phyloP scores from a whole-genome alignment of 108 stramenopile species.

The Nitzschia sp. region DNA sequence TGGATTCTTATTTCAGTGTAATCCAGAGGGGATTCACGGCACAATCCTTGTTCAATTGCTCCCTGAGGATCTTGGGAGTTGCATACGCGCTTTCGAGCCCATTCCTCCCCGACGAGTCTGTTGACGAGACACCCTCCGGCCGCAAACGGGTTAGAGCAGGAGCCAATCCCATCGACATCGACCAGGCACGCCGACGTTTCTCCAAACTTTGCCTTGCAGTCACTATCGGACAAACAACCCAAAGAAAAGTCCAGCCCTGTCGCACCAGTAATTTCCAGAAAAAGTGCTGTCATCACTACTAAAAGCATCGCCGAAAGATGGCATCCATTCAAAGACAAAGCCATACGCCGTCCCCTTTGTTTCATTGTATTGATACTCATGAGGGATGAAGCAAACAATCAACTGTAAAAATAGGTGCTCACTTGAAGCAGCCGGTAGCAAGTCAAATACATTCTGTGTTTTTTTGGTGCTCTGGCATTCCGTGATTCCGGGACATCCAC shows the following conservation, averaged over 20 bases:
- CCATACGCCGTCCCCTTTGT: too few relatives aligned
- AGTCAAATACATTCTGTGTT: too few relatives aligned
- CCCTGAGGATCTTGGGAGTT: slow-evolving; percentile 25
- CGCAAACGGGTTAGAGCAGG: slow-evolving; percentile 1
- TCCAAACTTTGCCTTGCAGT: neutral
- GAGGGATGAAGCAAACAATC: too few relatives aligned
- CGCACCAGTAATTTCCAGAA: too few relatives aligned
- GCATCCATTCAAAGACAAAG: too few relatives aligned
- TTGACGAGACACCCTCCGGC: neutral
- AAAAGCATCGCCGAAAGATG: too few relatives aligned
- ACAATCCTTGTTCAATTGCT: slow-evolving; percentile 7
- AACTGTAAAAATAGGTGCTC: too few relatives aligned
- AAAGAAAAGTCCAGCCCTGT: neutral
- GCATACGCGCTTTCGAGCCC: slow-evolving; percentile 14
- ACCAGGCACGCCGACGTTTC: neutral
- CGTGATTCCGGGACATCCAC: too few relatives aligned
- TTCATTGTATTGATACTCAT: too few relatives aligned
- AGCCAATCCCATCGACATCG: neutral
- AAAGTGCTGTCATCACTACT: too few relatives aligned
- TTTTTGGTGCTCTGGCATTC: too few relatives aligned
- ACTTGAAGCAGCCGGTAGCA: too few relatives aligned
- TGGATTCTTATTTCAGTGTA: slow-evolving; percentile 39
- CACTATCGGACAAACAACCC: neutral
- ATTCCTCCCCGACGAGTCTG: neutral
- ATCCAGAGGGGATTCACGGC: slow-evolving; percentile 9